Evolutionary conservation across 177 flowering plant species (phyloP).

Genomic region (Vitis hybrid): DNA sequence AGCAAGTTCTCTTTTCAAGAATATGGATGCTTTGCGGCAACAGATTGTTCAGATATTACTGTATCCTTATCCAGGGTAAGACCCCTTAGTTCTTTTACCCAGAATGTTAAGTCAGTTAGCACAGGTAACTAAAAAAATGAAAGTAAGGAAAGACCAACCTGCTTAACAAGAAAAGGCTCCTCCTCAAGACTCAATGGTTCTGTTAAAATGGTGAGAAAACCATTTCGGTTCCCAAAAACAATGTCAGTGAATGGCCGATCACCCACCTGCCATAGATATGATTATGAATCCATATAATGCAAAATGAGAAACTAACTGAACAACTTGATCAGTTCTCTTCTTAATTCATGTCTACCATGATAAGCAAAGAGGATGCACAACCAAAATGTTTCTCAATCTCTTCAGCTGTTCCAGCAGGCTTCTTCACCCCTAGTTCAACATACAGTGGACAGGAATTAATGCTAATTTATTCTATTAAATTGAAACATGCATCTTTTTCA

Average conservation of each 20-base stretch:
- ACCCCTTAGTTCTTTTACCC: too few species aligned
- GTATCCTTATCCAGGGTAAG: too few species aligned
- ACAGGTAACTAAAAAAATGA: background rate
- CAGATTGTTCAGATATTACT: too few species aligned
- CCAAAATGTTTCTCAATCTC: constrained; percentile 84
- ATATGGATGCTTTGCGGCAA: too few species aligned
- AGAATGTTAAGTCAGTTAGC: background rate
- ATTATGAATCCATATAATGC: background rate
- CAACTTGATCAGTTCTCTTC: background rate
- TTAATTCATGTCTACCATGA: constrained; percentile 54
- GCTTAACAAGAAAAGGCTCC: constrained; percentile 82
- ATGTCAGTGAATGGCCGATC: constrained; percentile 91
- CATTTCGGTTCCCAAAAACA: constrained; percentile 90
- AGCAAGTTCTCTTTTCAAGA: too few species aligned
- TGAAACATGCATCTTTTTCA: background rate
- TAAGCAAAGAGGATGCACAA: constrained; percentile 58
- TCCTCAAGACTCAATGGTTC: constrained; percentile 63
- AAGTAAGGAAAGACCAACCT: constrained; percentile 45
- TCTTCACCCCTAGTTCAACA: constrained; percentile 59
- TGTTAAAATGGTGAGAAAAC: constrained; percentile 75
- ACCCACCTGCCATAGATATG: constrained; percentile 61
- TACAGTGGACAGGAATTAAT: constrained; percentile 6
- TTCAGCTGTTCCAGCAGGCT: constrained; percentile 85
- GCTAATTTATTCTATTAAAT: background rate
- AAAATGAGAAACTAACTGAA: background rate